Evolutionary conservation across 768 basidiomycete species (phyloP).

Genomic region (Butyriboletus loyo): DNA sequence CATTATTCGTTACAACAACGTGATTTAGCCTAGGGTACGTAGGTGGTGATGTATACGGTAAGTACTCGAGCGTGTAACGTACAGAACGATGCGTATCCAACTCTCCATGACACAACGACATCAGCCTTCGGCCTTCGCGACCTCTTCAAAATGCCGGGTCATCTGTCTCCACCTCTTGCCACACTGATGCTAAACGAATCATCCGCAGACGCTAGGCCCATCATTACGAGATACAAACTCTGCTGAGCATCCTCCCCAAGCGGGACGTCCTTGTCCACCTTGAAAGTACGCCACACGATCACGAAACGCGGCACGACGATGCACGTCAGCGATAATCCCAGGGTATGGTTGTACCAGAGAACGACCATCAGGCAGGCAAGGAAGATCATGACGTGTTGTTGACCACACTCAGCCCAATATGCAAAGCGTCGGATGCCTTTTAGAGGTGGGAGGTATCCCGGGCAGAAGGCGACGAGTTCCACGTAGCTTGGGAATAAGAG

Average conservation of each 20-base stretch:
- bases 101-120: not conserved
- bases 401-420: constrained; percentile 36
- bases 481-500: constrained; percentile 28
- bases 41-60: not conserved
- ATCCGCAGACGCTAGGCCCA: constrained; percentile 12
- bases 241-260: constrained; percentile 35
- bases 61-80: not conserved
- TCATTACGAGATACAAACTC: constrained; percentile 32
- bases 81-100: not conserved
- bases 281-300: constrained; percentile 29
- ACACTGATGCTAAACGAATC: not conserved
- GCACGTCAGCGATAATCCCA: constrained; percentile 22
- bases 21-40: not conserved
- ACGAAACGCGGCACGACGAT: constrained; percentile 21
- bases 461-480: constrained; percentile 26
- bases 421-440: constrained; percentile 37
- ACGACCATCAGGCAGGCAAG: constrained; percentile 19
- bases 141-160: not conserved
- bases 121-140: not conserved
- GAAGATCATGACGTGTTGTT: constrained; percentile 35
- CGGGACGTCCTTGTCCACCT: constrained; percentile 21
- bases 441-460: constrained; percentile 28
- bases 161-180: not conserved
- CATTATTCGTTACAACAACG: not conserved
- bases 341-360: constrained; percentile 16